Percentiles rank a stretch among this genome's conserved stretches.
phyloP scores from a whole-genome alignment of 495 filamentous ascomycete genomes.

The Penicillium paradoxum region DNA sequence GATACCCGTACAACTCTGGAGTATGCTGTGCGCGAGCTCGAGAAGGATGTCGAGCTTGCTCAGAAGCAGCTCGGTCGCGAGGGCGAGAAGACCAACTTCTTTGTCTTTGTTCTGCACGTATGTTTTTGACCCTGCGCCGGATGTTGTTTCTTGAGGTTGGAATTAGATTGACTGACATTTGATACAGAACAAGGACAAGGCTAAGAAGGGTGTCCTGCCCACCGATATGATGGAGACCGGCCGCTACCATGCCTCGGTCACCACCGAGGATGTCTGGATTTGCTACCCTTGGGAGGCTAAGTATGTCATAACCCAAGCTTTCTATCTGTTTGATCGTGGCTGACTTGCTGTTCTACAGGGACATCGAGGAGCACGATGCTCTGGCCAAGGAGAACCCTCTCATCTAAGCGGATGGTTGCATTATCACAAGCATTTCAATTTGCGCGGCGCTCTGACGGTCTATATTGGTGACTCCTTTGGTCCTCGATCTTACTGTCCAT shows the following conservation, averaged over 20 bases:
- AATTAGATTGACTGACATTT: not conserved
- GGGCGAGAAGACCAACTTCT: conserved; percentile 77
- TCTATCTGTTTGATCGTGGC: not conserved
- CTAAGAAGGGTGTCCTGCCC: conserved; percentile 84
- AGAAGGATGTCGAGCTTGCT: conserved; percentile 90
- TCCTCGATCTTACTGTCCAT: conserved; percentile 10
- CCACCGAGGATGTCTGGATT: conserved; percentile 92
- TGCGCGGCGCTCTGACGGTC: conserved; percentile 19
- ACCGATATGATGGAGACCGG: conserved; percentile 69
- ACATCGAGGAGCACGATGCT: conserved; percentile 89
- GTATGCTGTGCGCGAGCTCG: conserved; percentile 90
- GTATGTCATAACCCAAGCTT: conserved; percentile 37
- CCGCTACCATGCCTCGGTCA: conserved; percentile 80
- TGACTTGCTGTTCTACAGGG: conserved; percentile 36
- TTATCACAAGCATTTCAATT: conserved; percentile 19
- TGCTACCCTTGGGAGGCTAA: conserved; percentile 99
- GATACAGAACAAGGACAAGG: conserved; percentile 86
- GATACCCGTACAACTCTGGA: conserved; percentile 96
- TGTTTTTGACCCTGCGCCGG: conserved; percentile 33
- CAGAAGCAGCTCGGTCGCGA: conserved; percentile 62
- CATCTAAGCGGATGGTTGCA: conserved; percentile 22
- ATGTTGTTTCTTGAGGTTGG: not conserved
- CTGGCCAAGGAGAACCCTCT: conserved; percentile 54
- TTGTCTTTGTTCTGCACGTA: conserved; percentile 92
- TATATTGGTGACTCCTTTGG: conserved; percentile 9